Conservation (phyloP, 2,329 filamentous ascomycete genomes). For the Coleophoma cylindrospora region DNA sequence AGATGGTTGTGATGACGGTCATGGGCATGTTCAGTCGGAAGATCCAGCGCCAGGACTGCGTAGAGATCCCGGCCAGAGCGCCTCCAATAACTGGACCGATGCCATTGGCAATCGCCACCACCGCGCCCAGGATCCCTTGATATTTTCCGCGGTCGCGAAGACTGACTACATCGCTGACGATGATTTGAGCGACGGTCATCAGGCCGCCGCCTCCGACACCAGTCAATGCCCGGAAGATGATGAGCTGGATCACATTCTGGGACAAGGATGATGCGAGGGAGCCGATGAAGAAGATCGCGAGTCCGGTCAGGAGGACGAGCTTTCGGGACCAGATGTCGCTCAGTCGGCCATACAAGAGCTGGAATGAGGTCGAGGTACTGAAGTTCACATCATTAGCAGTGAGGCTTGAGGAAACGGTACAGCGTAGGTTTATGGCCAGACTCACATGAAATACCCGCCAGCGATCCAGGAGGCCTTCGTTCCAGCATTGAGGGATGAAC, state of each 20-base stretch:
- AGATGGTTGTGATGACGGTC: constrained; percentile 38
- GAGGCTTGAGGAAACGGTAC: too few species aligned
- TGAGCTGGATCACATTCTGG: constrained; percentile 35
- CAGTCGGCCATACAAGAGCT: constrained; percentile 39
- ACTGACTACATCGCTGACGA: constrained; percentile 44
- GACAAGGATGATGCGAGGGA: constrained; percentile 38
- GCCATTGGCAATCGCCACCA: constrained; percentile 48
- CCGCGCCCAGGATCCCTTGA: constrained; percentile 31
- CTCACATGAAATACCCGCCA: constrained; percentile 49
- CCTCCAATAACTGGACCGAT: constrained; percentile 51
- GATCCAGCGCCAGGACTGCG: constrained; percentile 11
- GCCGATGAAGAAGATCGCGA: constrained; percentile 38
- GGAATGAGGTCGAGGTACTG: constrained; percentile 32
- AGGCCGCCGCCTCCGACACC: constrained; percentile 44
- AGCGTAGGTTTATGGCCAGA: constrained; percentile 4
- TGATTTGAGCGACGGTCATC: constrained; percentile 37
- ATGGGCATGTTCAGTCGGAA: constrained; percentile 43
- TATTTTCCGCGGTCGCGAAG: constrained; percentile 38
- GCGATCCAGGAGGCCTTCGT: constrained; percentile 50
- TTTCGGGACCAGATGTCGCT: constrained; percentile 44
- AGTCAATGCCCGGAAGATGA: constrained; percentile 45
- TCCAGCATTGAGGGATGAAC: constrained; percentile 42
- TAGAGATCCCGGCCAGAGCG: constrained; percentile 25
- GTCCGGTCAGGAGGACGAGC: constrained; percentile 22
- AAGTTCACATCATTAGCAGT: too few species aligned